Percentiles rank a stretch among this genome's conserved stretches.
Evolutionary conservation across 2,329 filamentous ascomycete genomes (phyloP).

Genomic region (Botrytis tulipae): DNA sequence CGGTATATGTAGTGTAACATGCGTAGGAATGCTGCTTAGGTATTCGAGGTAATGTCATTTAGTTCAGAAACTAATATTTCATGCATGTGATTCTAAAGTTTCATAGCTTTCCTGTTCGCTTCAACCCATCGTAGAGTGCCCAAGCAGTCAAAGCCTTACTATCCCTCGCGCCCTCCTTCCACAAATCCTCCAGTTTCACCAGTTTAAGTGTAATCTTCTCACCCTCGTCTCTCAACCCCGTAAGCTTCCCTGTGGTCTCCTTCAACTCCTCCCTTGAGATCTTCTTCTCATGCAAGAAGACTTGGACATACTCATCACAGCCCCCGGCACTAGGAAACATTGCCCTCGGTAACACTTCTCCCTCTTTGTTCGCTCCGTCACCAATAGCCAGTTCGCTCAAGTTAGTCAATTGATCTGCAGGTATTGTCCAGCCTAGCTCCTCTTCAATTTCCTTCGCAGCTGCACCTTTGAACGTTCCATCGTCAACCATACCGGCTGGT

Average conservation of each 20-base stretch:
- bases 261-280: conserved; percentile 50
- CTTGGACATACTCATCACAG: conserved; percentile 59
- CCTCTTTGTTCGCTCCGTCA: conserved; percentile 40
- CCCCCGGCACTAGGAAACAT: conserved; percentile 59
- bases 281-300: conserved; percentile 56
- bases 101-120: conserved; percentile 38
- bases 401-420: conserved; percentile 48
- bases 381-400: conserved; percentile 55
- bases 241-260: conserved; percentile 57
- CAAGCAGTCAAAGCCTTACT: conserved; percentile 59
- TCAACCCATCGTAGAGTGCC: conserved; percentile 57
- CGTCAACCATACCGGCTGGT: conserved; percentile 59
- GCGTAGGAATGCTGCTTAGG: not conserved
- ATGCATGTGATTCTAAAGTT: not conserved
- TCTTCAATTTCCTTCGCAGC: conserved; percentile 61
- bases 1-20: not conserved
- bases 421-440: conserved; percentile 56
- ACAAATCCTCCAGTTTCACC: conserved; percentile 55
- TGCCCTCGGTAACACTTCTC: conserved; percentile 44
- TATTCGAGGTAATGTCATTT: not conserved
- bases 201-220: conserved; percentile 63
- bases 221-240: conserved; percentile 55
- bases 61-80: not conserved
- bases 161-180: conserved; percentile 57
- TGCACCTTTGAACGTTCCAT: conserved; percentile 54